Evolutionary conservation across 2,329 filamentous ascomycete genomes (phyloP), one percentile per base, ranked within the genome.

Genomic region (Biscogniauxia sp.): DNA sequence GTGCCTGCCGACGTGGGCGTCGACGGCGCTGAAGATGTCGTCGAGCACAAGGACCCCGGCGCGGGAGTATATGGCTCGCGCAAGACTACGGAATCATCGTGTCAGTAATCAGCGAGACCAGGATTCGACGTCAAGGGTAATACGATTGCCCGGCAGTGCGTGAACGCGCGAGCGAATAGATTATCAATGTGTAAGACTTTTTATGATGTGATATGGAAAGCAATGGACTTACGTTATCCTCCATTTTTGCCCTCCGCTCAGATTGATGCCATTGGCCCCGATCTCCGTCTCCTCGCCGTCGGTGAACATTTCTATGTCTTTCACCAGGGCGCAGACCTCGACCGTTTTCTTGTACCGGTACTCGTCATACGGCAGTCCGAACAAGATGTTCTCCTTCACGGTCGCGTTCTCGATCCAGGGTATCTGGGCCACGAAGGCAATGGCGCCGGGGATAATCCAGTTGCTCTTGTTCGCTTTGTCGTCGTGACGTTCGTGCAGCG

Each of bases 401-500:
- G 86, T 90, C 0, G 88, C 89, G 67, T 93, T 94, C 70, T 94
- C 91, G 54, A 95, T 91, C 91, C 91, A 95, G 0, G 91, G 91
- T 7, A 90, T 92, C 70, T 93, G 90, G 1, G 88, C 85, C 37
- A 93, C 89, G 67, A 88, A 94, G 0, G 91, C 91, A 54, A 93
- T 82, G 1, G 88, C 84, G 2, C 83, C 82, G 7, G 87, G 82
- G 17, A 92, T 81, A 52, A 90, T 86, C 90, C 90, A 93, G 65
- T 91, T 83, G 32, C 74, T 79, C 53, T 72, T 78, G 54, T 84
- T 88, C 1, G 89, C 90, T 63, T 86, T 83, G 56, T 76, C 72
- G 66, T 91, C 88, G 63, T 84, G 82, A 45, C 88, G 81, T 26
- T 89, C 81, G 4, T 78, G 70, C 0, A 83, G 75, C 0, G 78